Evolutionary conservation across 2,329 filamentous ascomycete species (phyloP).

Genomic region (Penicillium thymicola): DNA sequence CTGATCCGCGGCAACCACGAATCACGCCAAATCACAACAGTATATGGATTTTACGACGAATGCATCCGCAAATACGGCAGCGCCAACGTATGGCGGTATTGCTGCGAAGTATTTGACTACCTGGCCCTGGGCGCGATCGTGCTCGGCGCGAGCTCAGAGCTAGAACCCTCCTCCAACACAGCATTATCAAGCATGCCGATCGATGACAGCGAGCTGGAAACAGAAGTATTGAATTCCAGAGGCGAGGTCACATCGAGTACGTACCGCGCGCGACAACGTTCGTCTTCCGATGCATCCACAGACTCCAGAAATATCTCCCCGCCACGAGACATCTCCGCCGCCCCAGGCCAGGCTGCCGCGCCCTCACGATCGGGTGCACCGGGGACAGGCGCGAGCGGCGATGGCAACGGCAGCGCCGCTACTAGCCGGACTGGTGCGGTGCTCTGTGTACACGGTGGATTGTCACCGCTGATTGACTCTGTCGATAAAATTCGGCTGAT

Average conservation of each 20-base stretch:
- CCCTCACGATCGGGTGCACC: constrained; percentile 65
- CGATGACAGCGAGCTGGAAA: constrained; percentile 74
- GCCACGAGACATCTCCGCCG: constrained; percentile 43
- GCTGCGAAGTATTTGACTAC: constrained; percentile 75
- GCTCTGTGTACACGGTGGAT: constrained; percentile 89
- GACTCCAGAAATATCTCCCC: constrained; percentile 40
- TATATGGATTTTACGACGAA: constrained; percentile 76
- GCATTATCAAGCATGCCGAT: constrained; percentile 51
- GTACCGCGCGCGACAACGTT: constrained; percentile 33
- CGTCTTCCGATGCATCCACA: constrained; percentile 33
- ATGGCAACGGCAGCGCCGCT: constrained; percentile 52
- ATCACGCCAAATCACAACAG: constrained; percentile 72
- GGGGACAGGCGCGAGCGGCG: constrained; percentile 73
- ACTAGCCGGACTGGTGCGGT: constrained; percentile 70
- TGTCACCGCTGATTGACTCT: constrained; percentile 85
- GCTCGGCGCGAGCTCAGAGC: constrained; percentile 70
- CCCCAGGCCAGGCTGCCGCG: constrained; percentile 38
- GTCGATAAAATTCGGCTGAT: constrained; percentile 94
- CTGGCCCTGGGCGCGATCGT: constrained; percentile 72
- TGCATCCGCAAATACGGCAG: constrained; percentile 75
- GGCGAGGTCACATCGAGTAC: constrained; percentile 68
- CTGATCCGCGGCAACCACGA: constrained; percentile 73
- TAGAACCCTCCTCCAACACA: constrained; percentile 56
- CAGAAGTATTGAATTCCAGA: constrained; percentile 84
- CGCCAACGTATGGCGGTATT: constrained; percentile 74